Evolutionary conservation across 2,329 filamentous ascomycete genomes (phyloP), one percentile per base, ranked within the genome.

Genomic region (Chalaropsis ovoidea): DNA sequence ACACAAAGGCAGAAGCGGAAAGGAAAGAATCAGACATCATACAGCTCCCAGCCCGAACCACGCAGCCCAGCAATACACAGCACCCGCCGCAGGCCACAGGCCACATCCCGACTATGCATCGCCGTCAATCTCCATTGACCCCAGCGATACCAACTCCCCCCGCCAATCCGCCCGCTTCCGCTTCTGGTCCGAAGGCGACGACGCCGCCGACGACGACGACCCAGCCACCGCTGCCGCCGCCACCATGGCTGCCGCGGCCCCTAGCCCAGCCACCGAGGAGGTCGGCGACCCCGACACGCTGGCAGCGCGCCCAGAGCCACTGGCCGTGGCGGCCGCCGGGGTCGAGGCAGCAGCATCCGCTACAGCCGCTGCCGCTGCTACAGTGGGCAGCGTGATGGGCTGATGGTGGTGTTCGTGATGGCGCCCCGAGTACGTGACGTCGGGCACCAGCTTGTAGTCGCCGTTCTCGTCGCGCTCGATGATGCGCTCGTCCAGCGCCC

Each of bases 401-500:
- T 67, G 66, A 42, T 67, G 66, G 31, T 67, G 66, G 47, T 67
- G 66, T 42, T 67, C 67, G n/a, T 68, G 67, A 43, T 65, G 63
- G 11, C 63, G 60, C 2, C 67, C 67, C n/a, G 63, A 56, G 19
- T 65, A 64, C 11, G 67, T 68, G 15, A 63, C 54, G 43, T 69
- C 68, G 24, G 67, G 67, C 8, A 68, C 67, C n/a, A 86, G 75
- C 45, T 79, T 78, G 71, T 83, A 86, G 69, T 81, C 80, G 3
- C 81, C 82, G 64, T 81, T 79, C 17, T 78, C 79, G 66, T 79
- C 79, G 7, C 76, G 75, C 70, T 86, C 82, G 66, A 87, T 86
- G 69, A 87, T 86, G 6, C 78, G 78, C 70, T 87, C 83, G 0
- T 84, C 81, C 22, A 86, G 74, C 3, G 85, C 84, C 83, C 84